Evolutionary conservation across 2,329 filamentous ascomycete genomes (phyloP).

Genomic region (Ascochyta rabiei): DNA sequence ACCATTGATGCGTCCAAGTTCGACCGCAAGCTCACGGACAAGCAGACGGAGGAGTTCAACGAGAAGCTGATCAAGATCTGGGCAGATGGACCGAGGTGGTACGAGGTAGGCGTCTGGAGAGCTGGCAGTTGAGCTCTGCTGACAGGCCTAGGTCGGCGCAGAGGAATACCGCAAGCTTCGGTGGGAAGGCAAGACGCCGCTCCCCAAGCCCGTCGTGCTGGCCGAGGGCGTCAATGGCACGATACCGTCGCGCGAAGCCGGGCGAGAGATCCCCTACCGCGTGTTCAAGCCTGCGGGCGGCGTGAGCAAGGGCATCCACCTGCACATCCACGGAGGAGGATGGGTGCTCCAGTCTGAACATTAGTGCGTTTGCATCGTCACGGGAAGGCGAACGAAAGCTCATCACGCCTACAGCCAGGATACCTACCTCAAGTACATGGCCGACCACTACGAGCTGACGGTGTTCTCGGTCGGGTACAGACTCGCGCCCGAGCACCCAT

Average conservation of each 20-base stretch:
- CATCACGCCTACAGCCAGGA: constrained; percentile 51
- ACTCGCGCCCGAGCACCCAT: constrained; percentile 65
- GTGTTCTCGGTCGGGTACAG: constrained; percentile 65
- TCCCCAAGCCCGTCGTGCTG: constrained; percentile 56
- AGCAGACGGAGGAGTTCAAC: constrained; percentile 54
- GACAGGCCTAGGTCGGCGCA: constrained; percentile 54
- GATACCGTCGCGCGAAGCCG: constrained; percentile 60
- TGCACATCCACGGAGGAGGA: constrained; percentile 63
- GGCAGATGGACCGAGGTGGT: constrained; percentile 57
- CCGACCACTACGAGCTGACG: constrained; percentile 56
- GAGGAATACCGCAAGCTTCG: constrained; percentile 61
- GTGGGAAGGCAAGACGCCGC: constrained; percentile 58
- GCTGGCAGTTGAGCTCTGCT: background rate
- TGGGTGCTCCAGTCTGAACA: constrained; percentile 53
- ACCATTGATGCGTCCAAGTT: constrained; percentile 53
- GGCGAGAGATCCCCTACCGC: constrained; percentile 59
- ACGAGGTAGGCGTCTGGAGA: constrained; percentile 47
- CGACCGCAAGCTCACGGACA: constrained; percentile 46
- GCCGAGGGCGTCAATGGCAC: constrained; percentile 54
- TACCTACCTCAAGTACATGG: constrained; percentile 56
- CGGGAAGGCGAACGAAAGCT: background rate
- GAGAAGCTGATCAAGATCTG: constrained; percentile 52
- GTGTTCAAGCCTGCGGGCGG: constrained; percentile 58
- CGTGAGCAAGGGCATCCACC: constrained; percentile 53
- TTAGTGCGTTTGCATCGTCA: constrained; percentile 36